Conservation (phyloP, 2,329 filamentous ascomycete genomes). For the Pseudogymnoascus sp. region DNA sequence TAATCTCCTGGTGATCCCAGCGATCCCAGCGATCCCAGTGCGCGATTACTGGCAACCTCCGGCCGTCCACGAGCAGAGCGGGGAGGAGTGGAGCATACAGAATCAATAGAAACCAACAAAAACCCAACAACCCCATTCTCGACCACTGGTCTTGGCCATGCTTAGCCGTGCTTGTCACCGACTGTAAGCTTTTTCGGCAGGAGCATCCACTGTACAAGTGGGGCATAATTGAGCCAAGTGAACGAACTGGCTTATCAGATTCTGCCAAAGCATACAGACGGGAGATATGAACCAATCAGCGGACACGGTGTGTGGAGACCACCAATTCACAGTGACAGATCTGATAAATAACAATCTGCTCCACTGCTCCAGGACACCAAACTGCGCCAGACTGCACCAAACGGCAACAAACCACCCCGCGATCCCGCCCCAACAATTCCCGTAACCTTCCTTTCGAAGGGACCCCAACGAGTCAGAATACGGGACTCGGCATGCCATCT, state of each 20-base stretch:
- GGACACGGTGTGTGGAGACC: too few relatives aligned
- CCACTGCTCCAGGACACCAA: background rate
- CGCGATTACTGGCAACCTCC: background rate
- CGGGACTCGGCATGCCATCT: background rate
- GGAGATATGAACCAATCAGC: too few relatives aligned
- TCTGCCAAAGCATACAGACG: background rate
- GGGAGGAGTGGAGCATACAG: background rate
- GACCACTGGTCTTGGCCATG: background rate
- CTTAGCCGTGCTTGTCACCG: background rate
- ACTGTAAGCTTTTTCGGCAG: background rate
- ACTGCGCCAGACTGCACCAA: too few relatives aligned
- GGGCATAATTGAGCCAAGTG: background rate
- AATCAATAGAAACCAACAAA: background rate
- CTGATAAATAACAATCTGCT: background rate
- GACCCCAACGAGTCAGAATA: background rate
- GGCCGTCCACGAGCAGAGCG: background rate
- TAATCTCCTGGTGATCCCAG: background rate
- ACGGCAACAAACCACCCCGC: background rate
- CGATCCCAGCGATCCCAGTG: background rate
- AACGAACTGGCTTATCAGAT: background rate
- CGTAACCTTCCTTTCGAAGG: too few relatives aligned
- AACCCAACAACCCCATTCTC: background rate
- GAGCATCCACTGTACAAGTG: background rate
- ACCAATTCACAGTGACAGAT: background rate
- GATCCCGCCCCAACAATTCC: too few relatives aligned